Percentiles rank a stretch among this genome's conserved stretches.
Evolutionary conservation across 2,329 filamentous ascomycete species (phyloP).

Genomic region (Nemania sp.): DNA sequence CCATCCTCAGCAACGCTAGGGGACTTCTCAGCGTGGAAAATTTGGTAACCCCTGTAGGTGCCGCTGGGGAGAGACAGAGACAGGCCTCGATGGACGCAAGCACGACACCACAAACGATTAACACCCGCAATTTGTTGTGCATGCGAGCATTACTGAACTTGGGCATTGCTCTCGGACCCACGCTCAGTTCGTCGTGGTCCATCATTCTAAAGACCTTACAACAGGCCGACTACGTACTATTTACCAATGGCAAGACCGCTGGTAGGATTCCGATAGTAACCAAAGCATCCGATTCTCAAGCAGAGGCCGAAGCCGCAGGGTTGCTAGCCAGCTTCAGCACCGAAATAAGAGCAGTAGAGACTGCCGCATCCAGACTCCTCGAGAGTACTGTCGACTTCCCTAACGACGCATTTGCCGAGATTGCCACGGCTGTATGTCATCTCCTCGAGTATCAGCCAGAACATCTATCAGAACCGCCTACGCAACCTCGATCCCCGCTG

Average conservation of each 20-base stretch:
- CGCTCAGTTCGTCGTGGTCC: slow-evolving; percentile 80
- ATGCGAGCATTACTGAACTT: slow-evolving; percentile 90
- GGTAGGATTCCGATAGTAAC: slow-evolving; percentile 55
- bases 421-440: slow-evolving; percentile 74
- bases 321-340: slow-evolving; percentile 70
- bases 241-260: slow-evolving; percentile 60
- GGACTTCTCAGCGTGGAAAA: slow-evolving; percentile 75
- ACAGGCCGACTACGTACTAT: slow-evolving; percentile 87
- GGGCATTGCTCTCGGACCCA: slow-evolving; percentile 91
- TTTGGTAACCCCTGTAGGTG: slow-evolving; percentile 61
- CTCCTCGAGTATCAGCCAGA: slow-evolving; percentile 58
- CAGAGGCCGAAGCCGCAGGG: slow-evolving; percentile 54
- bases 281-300: slow-evolving; percentile 50
- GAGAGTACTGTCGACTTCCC: slow-evolving; percentile 93
- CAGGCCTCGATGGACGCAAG: slow-evolving; percentile 61
- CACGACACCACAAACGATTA: slow-evolving; percentile 59
- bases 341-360: slow-evolving; percentile 87
- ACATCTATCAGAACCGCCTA: slow-evolving; percentile 36
- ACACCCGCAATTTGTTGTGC: slow-evolving; percentile 87
- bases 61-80: slow-evolving; percentile 60
- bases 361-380: slow-evolving; percentile 80
- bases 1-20: slow-evolving; percentile 71
- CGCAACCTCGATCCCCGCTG: slow-evolving; percentile 44
- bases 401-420: slow-evolving; percentile 75
- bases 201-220: slow-evolving; percentile 92